A percentile compares a stretch with the other conserved stretches of the same genome.
Evolutionary conservation across 306 rosid species (phyloP).

Genomic region (Corylus avellana): DNA sequence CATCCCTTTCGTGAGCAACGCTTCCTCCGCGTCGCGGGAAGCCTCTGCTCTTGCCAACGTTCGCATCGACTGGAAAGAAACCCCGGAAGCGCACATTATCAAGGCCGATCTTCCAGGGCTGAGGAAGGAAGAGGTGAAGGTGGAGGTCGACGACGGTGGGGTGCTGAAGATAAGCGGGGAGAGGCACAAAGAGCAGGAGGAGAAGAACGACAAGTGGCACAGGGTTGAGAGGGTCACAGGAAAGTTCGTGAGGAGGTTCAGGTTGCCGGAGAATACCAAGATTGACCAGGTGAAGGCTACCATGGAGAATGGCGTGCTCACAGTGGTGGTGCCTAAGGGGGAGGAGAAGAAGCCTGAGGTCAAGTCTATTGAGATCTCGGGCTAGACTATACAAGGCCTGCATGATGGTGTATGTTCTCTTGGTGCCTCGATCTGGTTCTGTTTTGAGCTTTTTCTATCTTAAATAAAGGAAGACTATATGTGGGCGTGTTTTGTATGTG

Average conservation of each 20-base stretch:
- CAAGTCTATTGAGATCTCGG: conserved; percentile 31
- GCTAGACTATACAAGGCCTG: neutral
- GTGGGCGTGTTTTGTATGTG: neutral
- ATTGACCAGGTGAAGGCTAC: conserved; percentile 30
- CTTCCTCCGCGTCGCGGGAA: conserved; percentile 21
- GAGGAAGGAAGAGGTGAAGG: conserved; percentile 36
- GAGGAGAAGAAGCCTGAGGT: conserved; percentile 30
- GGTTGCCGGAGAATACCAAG: conserved; percentile 38
- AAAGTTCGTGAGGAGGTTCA: conserved; percentile 41
- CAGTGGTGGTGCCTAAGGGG: conserved; percentile 33
- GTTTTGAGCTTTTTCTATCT: neutral
- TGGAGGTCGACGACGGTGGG: conserved; percentile 37
- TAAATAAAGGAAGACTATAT: neutral
- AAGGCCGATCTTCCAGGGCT: conserved; percentile 44
- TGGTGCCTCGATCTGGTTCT: neutral
- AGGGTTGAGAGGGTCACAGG: conserved; percentile 40
- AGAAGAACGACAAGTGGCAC: conserved; percentile 43
- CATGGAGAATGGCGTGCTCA: conserved; percentile 39
- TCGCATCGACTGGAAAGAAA: conserved; percentile 45
- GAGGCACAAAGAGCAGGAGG: conserved; percentile 34
- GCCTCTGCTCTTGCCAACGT: conserved; percentile 38
- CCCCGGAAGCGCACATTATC: conserved; percentile 39
- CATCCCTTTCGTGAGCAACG: neutral
- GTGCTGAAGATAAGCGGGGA: conserved; percentile 38
- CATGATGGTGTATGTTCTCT: neutral